These are phyloP conservation scores for Onygena corvina DNA, from an alignment of 2,329 filamentous ascomycete species.

Conservation along the genomic window DNA sequence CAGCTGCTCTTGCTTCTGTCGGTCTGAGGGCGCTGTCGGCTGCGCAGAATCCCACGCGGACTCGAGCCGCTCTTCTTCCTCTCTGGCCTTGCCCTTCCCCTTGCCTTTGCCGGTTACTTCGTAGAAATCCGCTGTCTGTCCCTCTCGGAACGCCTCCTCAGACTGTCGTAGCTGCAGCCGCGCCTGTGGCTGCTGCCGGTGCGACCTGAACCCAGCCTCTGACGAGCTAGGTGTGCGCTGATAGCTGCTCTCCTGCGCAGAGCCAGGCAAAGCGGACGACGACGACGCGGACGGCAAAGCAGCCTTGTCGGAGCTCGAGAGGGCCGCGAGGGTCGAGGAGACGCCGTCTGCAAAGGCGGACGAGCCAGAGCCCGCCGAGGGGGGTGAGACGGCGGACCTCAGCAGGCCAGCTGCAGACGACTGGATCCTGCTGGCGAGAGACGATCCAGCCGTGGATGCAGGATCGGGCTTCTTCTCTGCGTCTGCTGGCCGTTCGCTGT, in stretches of 20 bases:
- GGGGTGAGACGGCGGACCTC: conserved; percentile 8
- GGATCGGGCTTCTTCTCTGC: background rate
- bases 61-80: conserved; percentile 11
- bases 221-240: background rate
- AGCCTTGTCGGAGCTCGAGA: conserved; percentile 9
- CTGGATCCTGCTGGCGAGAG: background rate
- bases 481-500: too few species aligned
- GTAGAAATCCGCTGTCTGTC: too few species aligned
- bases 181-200: background rate
- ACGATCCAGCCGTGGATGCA: background rate
- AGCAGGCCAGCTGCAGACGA: conserved; percentile 16
- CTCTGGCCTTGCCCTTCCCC: conserved; percentile 13
- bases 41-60: conserved; percentile 17
- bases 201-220: background rate
- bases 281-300: background rate
- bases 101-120: conserved; percentile 13
- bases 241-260: background rate
- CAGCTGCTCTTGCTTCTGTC: background rate
- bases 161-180: too few species aligned
- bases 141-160: background rate
- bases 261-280: background rate
- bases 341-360: conserved; percentile 7
- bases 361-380: conserved; percentile 1
- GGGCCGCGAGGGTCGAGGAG: conserved; percentile 9
- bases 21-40: conserved; percentile 10